Base-by-base conservation (phyloP, 306 rosid species). In the Hippophae gyantsensis region DNA sequence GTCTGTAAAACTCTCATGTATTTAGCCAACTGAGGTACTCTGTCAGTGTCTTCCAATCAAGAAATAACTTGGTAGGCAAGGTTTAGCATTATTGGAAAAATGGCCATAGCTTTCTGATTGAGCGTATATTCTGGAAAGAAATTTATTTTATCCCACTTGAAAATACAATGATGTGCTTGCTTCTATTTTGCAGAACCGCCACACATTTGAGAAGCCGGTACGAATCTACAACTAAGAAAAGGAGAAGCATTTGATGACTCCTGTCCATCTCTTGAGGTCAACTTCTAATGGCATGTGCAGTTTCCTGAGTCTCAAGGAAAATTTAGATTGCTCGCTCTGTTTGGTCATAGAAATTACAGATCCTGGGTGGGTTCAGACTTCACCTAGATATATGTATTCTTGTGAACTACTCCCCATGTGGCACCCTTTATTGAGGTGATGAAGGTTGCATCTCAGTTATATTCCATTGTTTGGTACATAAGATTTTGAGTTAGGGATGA, bases 141-240 rank as follows among this genome's bases (percentile, higher is more conserved):
- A 13, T 8, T 23, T n/a, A 14, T 14, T 6, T 9, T 53, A 53
- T 32, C 40, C 25, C 12, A n/a, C 32, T 13, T 62, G 12, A 13
- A 5, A 51, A n/a, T 63, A 2, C 38, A 32, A 32, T 32, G 12
- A 23, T 43, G 23, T 6, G 52, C 50, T 42, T 5, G 50, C 47
- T 12, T 46, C 10, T 65, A 71, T 66, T 73, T 72, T 79, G 85
- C 95, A 83, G 95, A 83, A 79, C 58, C 95, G 84, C 54, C 86
- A 78, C 46, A 59, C 82, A 8, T 81, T 53, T 26, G 95, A 86
- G 80, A 86, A 81, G 77, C 75, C 95, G 10, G 87, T 86, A 62
- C 81, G 77, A 77, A 86, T 83, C 68, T 81, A 74, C 77, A 77
- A 83, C 71, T 86, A 63, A 23, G 54, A 12, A 53, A 25, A 27